phyloP scores from a whole-genome alignment of 1,284 basidiomycete genomes.

The Moesziomyces globuligerus region DNA sequence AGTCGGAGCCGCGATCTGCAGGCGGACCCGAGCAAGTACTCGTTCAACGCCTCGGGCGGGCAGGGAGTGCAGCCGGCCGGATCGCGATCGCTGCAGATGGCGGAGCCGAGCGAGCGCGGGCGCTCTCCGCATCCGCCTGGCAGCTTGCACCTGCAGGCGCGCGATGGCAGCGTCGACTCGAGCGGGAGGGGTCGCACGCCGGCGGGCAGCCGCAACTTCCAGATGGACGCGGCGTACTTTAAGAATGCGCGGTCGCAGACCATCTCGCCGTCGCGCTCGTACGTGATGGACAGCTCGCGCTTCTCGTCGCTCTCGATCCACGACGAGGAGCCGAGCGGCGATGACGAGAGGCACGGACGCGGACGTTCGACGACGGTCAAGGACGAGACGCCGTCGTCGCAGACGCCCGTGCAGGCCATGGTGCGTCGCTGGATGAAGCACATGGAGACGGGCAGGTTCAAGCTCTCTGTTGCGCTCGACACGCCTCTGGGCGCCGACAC shows the following conservation, averaged over 20 bases:
- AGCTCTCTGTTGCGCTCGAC: conserved; percentile 76
- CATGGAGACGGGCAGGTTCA: conserved; percentile 77
- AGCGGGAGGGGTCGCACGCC: conserved; percentile 40
- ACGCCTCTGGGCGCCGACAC: conserved; percentile 73
- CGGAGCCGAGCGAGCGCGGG: conserved; percentile 32
- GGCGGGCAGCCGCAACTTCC: conserved; percentile 43
- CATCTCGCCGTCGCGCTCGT: conserved; percentile 55
- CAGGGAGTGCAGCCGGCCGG: conserved; percentile 20
- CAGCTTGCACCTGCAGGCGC: conserved; percentile 39
- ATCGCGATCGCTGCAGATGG: conserved; percentile 45
- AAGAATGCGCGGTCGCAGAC: conserved; percentile 50
- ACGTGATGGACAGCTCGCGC: conserved; percentile 56
- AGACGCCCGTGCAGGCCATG: conserved; percentile 72
- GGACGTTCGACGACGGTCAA: conserved; percentile 47
- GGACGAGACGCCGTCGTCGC: conserved; percentile 44
- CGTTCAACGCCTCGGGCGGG: conserved; percentile 31
- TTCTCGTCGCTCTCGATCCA: conserved; percentile 52
- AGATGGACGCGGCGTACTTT: conserved; percentile 61
- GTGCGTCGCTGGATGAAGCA: conserved; percentile 80
- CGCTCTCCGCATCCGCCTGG: conserved; percentile 48
- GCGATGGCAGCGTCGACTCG: conserved; percentile 52
- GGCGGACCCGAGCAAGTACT: conserved; percentile 40
- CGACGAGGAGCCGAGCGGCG: conserved; percentile 26
- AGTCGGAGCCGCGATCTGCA: conserved; percentile 43
- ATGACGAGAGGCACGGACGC: conserved; percentile 37